Conservation (phyloP, 768 basidiomycete species). For the Mycena vulgaris region DNA sequence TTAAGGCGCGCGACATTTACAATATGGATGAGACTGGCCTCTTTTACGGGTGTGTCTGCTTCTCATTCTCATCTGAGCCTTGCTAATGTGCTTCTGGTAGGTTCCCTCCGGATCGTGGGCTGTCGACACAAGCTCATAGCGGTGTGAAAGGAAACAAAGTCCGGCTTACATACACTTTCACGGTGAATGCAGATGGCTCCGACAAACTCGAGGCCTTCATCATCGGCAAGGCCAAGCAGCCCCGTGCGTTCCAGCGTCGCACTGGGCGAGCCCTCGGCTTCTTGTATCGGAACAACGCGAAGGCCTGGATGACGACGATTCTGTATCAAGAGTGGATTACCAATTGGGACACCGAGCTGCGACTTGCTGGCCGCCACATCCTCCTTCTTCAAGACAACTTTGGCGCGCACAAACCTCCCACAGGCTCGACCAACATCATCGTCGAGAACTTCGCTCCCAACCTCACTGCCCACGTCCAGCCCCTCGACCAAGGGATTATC, state of each 20-base stretch:
- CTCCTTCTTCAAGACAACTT: slow-evolving; percentile 41
- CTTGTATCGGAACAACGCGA: slow-evolving; percentile 54
- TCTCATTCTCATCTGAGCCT: background rate
- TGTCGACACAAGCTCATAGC: slow-evolving; percentile 4
- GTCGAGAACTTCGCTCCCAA: slow-evolving; percentile 41
- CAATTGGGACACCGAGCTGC: slow-evolving; percentile 23
- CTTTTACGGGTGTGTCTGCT: slow-evolving; percentile 49
- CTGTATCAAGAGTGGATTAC: slow-evolving; percentile 54
- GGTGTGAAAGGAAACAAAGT: slow-evolving; percentile 30
- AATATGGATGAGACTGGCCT: too few relatives aligned
- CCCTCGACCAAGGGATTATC: slow-evolving; percentile 42
- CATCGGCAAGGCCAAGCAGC: slow-evolving; percentile 51
- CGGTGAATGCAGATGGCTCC: slow-evolving; percentile 52
- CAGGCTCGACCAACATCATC: slow-evolving; percentile 26
- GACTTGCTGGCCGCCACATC: slow-evolving; percentile 28
- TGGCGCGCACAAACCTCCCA: slow-evolving; percentile 31
- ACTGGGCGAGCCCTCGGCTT: slow-evolving; percentile 51
- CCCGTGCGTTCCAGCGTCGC: slow-evolving; percentile 48
- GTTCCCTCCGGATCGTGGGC: slow-evolving; percentile 30
- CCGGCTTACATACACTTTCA: slow-evolving; percentile 44
- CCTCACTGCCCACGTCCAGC: slow-evolving; percentile 42
- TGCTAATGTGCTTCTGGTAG: slow-evolving; percentile 5
- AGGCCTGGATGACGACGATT: slow-evolving; percentile 55
- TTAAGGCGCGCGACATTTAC: slow-evolving; percentile 46
- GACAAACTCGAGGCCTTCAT: slow-evolving; percentile 48